phyloP scores from a whole-genome alignment of 2,329 filamentous ascomycete genomes.

The Hypoxylon rubiginosum region DNA sequence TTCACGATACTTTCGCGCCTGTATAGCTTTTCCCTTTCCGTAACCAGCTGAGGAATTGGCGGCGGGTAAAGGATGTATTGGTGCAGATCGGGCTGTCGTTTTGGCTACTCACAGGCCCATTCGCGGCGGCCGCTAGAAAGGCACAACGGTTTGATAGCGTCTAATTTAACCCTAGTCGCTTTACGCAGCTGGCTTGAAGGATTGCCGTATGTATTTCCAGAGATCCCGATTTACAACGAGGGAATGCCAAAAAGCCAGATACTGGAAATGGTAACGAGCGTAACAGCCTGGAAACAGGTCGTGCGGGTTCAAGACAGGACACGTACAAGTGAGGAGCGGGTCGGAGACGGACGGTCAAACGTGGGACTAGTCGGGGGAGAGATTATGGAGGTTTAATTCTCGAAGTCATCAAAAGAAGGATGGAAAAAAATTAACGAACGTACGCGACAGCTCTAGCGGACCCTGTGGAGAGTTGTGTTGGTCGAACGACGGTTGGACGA shows the following conservation, averaged over 20 bases:
- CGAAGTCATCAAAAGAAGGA: conserved; percentile 41
- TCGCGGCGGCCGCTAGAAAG: conserved; percentile 46
- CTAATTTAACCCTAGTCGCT: conserved; percentile 43
- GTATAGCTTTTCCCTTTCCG: conserved; percentile 45
- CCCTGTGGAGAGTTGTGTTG: conserved; percentile 39
- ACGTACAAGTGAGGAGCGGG: conserved; percentile 43
- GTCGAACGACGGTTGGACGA: conserved; percentile 46
- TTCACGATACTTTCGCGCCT: conserved; percentile 32
- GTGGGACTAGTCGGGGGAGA: conserved; percentile 40
- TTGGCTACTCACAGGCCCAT: conserved; percentile 46
- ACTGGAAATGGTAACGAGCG: conserved; percentile 47
- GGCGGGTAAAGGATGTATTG: conserved; percentile 43
- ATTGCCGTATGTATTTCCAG: conserved; percentile 28
- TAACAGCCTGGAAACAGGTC: conserved; percentile 43
- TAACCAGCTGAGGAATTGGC: conserved; percentile 40
- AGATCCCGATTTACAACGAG: conserved; percentile 37
- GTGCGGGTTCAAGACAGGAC: conserved; percentile 32
- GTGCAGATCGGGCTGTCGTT: conserved; percentile 48
- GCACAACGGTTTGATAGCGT: conserved; percentile 44
- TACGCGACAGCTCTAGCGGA: conserved; percentile 47
- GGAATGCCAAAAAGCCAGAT: conserved; percentile 37
- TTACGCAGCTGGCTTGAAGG: conserved; percentile 25
- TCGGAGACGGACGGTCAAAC: conserved; percentile 41
- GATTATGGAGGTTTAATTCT: conserved; percentile 40
- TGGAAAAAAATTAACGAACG: conserved; percentile 47